Evolutionary conservation across 129 eudicot species (phyloP).

Genomic region (Flaveria sonorensis): DNA sequence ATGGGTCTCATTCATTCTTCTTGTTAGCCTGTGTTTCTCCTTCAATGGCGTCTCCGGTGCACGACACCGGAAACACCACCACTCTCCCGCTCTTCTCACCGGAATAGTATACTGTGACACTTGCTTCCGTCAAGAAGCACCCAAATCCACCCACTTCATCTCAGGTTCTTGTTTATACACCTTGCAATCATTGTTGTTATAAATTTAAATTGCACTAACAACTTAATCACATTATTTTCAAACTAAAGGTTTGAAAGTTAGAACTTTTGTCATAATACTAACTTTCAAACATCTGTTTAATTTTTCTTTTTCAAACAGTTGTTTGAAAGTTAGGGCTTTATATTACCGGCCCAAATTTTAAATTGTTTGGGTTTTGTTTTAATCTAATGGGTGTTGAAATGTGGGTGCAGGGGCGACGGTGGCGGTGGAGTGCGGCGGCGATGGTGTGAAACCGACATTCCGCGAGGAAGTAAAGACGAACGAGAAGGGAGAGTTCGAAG

Average conservation of each 20-base stretch:
- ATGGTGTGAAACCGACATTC: conserved; percentile 30
- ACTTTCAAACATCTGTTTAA: no score
- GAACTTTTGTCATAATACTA: no score
- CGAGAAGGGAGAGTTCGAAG: conserved; percentile 66
- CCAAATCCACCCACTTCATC: conserved; percentile 65
- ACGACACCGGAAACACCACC: conserved; percentile 41
- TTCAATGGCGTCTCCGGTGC: conserved; percentile 34
- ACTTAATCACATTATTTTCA: no score
- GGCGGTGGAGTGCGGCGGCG: conserved; percentile 65
- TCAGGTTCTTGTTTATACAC: conserved; percentile 49
- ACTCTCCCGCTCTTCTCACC: conserved; percentile 53
- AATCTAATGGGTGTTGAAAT: background rate
- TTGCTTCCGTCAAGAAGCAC: conserved; percentile 54
- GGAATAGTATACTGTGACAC: conserved; percentile 92
- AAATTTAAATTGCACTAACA: background rate
- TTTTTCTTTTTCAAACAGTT: no score
- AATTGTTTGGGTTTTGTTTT: no score
- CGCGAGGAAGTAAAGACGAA: conserved; percentile 62
- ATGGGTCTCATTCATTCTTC: conserved; percentile 45
- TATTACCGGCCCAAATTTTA: no score
- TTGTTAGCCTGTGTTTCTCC: conserved; percentile 38
- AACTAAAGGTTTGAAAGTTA: no score
- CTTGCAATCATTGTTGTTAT: background rate
- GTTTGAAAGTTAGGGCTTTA: no score
- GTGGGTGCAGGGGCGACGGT: conserved; percentile 69